Conservation (phyloP, 2,329 filamentous ascomycete species). For the Beauveria australis region DNA sequence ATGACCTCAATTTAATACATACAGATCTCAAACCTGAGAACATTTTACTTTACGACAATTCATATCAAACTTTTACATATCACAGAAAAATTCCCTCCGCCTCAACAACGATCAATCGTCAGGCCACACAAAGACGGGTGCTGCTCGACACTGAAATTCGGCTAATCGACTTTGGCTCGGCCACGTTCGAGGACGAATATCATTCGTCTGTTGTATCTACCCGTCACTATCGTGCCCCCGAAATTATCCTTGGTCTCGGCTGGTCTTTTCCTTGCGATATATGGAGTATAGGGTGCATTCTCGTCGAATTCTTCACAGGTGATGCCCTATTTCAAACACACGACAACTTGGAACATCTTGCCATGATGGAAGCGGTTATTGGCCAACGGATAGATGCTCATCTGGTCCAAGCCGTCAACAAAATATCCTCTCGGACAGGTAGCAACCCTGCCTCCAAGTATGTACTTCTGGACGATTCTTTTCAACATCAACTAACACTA, state of each 20-base stretch:
- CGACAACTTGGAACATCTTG: slow-evolving; percentile 63
- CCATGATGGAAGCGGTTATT: slow-evolving; percentile 66
- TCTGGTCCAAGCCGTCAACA: slow-evolving; percentile 41
- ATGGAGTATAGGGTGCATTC: slow-evolving; percentile 66
- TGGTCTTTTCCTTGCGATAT: slow-evolving; percentile 68
- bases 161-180: slow-evolving; percentile 63
- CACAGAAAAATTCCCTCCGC: slow-evolving; percentile 63
- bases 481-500: slow-evolving; percentile 19
- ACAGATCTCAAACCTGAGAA: slow-evolving; percentile 71
- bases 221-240: slow-evolving; percentile 60
- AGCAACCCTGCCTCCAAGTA: slow-evolving; percentile 59
- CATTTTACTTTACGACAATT: slow-evolving; percentile 57
- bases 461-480: slow-evolving; percentile 17
- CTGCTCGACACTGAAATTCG: slow-evolving; percentile 62
- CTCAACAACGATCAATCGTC: slow-evolving; percentile 49
- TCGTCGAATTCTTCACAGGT: slow-evolving; percentile 65
- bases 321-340: slow-evolving; percentile 66
- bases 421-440: slow-evolving; percentile 47
- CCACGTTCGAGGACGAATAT: slow-evolving; percentile 65
- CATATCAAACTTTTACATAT: slow-evolving; percentile 64
- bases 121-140: slow-evolving; percentile 56
- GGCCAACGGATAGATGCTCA: slow-evolving; percentile 49
- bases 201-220: slow-evolving; percentile 65
- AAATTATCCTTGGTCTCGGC: slow-evolving; percentile 62
- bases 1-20: slow-evolving; percentile 95